phyloP scores from a whole-genome alignment of 306 rosid species.

The Cyamopsis tetragonoloba region DNA sequence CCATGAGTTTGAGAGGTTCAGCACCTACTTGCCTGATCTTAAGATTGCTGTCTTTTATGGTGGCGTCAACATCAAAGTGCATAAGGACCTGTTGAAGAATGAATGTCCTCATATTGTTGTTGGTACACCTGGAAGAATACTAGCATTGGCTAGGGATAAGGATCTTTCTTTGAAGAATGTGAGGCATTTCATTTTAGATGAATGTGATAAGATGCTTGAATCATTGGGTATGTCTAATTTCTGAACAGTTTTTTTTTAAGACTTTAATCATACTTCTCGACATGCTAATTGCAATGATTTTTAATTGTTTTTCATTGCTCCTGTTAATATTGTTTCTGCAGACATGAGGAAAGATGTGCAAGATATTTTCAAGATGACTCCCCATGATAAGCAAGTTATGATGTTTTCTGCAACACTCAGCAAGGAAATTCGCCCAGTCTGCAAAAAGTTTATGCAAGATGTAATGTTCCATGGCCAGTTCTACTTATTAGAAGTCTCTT shows the following conservation, averaged over 20 bases:
- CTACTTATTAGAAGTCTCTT: conserved; percentile 83
- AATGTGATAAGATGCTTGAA: conserved; percentile 99
- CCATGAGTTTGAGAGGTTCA: conserved; percentile 97
- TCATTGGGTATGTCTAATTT: conserved; percentile 67
- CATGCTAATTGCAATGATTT: not conserved
- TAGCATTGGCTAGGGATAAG: conserved; percentile 80
- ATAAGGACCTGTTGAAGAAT: conserved; percentile 83
- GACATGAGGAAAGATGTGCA: conserved; percentile 99
- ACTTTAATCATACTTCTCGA: not conserved
- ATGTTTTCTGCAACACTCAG: conserved; percentile 99
- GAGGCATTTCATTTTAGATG: conserved; percentile 91
- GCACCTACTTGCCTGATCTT: conserved; percentile 85
- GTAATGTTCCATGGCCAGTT: conserved; percentile 92
- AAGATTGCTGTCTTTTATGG: conserved; percentile 99
- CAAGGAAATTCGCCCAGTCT: conserved; percentile 99
- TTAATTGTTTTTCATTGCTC: not conserved
- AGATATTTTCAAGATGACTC: conserved; percentile 97
- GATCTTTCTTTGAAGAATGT: conserved; percentile 91
- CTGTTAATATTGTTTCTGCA: conserved; percentile 35
- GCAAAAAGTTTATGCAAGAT: conserved; percentile 99
- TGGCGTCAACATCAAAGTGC: conserved; percentile 89
- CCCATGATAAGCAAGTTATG: conserved; percentile 99
- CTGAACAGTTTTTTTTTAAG: not conserved
- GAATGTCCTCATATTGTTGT: conserved; percentile 99
- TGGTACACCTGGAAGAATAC: conserved; percentile 96